phyloP scores from a whole-genome alignment of 129 eudicot species.

The Saposhnikovia divaricata region DNA sequence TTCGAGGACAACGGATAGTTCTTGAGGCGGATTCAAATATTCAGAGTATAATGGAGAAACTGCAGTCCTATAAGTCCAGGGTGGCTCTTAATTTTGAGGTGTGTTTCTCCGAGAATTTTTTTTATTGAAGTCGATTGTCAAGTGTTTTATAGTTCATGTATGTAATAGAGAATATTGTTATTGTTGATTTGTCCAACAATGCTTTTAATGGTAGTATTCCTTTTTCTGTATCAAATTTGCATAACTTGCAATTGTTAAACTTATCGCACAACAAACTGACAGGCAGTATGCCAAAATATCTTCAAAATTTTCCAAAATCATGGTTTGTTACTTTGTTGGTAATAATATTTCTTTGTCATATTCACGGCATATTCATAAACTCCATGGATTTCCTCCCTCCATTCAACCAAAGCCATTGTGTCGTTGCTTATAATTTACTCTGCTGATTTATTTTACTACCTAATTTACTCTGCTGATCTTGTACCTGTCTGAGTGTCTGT shows the following conservation, averaged over 20 bases:
- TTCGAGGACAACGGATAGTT: slow-evolving; percentile 66
- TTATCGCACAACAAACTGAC: slow-evolving; percentile 3
- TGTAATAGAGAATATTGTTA: not conserved
- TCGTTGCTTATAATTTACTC: too few relatives aligned
- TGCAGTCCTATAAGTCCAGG: slow-evolving; percentile 79
- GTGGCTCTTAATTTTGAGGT: slow-evolving; percentile 90
- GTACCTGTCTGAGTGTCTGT: too few relatives aligned
- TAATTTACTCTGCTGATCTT: too few relatives aligned
- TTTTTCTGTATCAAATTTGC: slow-evolving; percentile 3
- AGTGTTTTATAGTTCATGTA: not conserved
- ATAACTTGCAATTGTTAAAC: slow-evolving; percentile 1
- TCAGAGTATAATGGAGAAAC: slow-evolving; percentile 84
- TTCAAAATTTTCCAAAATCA: too few relatives aligned
- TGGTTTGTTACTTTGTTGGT: slow-evolving; percentile 7
- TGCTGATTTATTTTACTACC: too few relatives aligned
- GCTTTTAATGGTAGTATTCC: slow-evolving; percentile 12
- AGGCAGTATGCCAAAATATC: not conserved
- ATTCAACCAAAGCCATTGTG: not conserved
- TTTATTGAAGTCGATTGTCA: not conserved
- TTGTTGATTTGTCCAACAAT: slow-evolving; percentile 4
- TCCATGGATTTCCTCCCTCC: not conserved
- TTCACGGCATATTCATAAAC: not conserved
- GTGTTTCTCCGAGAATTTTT: not conserved
- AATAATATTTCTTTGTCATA: slow-evolving; percentile 4
- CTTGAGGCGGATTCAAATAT: slow-evolving; percentile 74